Percentiles rank a stretch among this genome's conserved stretches.
Conservation (phyloP, 2,329 filamentous ascomycete species). For the Sporothrix schenckii region DNA sequence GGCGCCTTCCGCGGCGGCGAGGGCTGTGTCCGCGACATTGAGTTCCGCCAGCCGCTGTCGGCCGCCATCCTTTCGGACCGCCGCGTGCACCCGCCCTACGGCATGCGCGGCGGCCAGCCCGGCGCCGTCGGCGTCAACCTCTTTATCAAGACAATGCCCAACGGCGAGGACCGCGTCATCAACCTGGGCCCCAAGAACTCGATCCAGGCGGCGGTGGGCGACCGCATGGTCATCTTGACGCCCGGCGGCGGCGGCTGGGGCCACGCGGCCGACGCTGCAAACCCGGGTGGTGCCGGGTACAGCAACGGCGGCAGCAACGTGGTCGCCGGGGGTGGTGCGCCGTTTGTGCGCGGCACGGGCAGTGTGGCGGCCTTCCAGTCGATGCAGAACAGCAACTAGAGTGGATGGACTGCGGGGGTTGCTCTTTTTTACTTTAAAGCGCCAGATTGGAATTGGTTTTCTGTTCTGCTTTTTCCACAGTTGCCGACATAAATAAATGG, state of each 20-base stretch:
- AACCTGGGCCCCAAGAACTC: constrained; percentile 65
- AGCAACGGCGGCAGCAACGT: constrained; percentile 1
- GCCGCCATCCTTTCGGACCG: constrained; percentile 46
- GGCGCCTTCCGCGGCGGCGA: constrained; percentile 44
- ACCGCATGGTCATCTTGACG: constrained; percentile 63
- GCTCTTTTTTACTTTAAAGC: neutral
- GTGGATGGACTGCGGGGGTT: neutral
- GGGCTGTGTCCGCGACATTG: constrained; percentile 44
- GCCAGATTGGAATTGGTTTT: neutral
- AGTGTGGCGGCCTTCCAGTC: constrained; percentile 28
- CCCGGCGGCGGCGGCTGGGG: constrained; percentile 68
- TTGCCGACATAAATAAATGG: neutral
- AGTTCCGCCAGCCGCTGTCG: constrained; percentile 43
- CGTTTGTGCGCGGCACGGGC: constrained; percentile 25
- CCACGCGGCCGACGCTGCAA: constrained; percentile 11
- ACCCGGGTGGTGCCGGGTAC: neutral
- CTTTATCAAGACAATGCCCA: constrained; percentile 32
- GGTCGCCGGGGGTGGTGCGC: neutral
- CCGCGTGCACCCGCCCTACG: constrained; percentile 44
- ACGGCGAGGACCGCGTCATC: constrained; percentile 42
- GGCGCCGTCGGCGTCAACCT: constrained; percentile 37
- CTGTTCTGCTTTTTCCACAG: neutral
- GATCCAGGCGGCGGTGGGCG: constrained; percentile 59
- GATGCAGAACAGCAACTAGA: constrained; percentile 30
- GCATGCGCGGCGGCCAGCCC: constrained; percentile 42